A percentile compares a stretch with the other conserved stretches of the same genome.
phyloP scores from a whole-genome alignment of 768 basidiomycete species.

The Xanthoconium stramineum region DNA sequence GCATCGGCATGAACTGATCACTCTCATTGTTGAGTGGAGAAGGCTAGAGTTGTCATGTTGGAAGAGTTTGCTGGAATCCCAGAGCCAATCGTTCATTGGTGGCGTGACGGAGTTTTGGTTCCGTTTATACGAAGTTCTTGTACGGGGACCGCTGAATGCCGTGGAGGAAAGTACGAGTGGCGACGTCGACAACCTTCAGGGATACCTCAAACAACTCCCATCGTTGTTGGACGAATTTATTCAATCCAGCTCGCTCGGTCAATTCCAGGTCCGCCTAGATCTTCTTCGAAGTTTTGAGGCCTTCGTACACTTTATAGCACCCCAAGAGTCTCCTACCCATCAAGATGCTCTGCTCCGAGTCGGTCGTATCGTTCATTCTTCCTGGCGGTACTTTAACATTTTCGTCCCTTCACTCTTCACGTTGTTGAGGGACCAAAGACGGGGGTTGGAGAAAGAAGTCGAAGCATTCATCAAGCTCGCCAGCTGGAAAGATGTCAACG shows the following conservation, averaged over 20 bases:
- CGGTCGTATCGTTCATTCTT: slow-evolving; percentile 56
- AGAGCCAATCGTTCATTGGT: slow-evolving; percentile 46
- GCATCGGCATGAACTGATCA: slow-evolving; percentile 62
- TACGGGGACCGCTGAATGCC: slow-evolving; percentile 60
- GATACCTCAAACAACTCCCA: slow-evolving; percentile 64
- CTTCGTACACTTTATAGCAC: slow-evolving; percentile 42
- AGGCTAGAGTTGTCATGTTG: slow-evolving; percentile 87
- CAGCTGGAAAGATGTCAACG: slow-evolving; percentile 97
- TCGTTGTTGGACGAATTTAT: slow-evolving; percentile 83
- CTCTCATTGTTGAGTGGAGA: slow-evolving; percentile 85
- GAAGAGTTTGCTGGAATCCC: slow-evolving; percentile 73
- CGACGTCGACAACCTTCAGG: slow-evolving; percentile 34
- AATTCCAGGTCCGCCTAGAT: slow-evolving; percentile 65
- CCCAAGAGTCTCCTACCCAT: slow-evolving; percentile 29
- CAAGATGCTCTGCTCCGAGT: slow-evolving; percentile 44
- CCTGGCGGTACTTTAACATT: slow-evolving; percentile 61
- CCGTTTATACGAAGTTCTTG: slow-evolving; percentile 74
- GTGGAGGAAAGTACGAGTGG: slow-evolving; percentile 36
- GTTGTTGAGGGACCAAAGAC: slow-evolving; percentile 55
- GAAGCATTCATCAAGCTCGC: slow-evolving; percentile 88
- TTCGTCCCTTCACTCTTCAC: slow-evolving; percentile 48
- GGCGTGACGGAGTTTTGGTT: slow-evolving; percentile 82
- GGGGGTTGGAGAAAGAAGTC: slow-evolving; percentile 72
- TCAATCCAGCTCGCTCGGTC: slow-evolving; percentile 72
- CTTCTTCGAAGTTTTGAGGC: slow-evolving; percentile 66